Evolutionary conservation across 2,329 filamentous ascomycete species (phyloP).

Genomic region (Cladosporium sp.): DNA sequence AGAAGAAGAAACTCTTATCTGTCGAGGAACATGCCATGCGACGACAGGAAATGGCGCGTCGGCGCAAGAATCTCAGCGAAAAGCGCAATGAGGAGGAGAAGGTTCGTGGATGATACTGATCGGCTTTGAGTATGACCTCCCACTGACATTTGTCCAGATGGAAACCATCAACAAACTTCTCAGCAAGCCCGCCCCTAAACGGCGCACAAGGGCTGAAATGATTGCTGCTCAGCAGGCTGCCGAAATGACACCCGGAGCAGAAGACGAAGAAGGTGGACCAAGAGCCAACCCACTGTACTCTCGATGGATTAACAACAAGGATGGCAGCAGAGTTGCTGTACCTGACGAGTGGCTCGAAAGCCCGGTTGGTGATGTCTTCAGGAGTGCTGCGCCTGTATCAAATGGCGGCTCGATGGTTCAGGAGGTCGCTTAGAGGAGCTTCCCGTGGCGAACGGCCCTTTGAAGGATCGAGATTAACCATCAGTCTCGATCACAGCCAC

Average conservation of each 20-base stretch:
- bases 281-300: conserved; percentile 60
- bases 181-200: conserved; percentile 79
- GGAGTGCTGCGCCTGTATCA: conserved; percentile 12
- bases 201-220: conserved; percentile 50
- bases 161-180: conserved; percentile 89
- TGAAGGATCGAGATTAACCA: no score
- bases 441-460: background rate
- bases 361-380: conserved; percentile 63
- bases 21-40: conserved; percentile 73
- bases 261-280: conserved; percentile 31
- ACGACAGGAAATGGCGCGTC: conserved; percentile 70
- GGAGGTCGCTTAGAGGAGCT: conserved; percentile 23
- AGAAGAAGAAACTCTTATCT: conserved; percentile 70
- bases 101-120: conserved; percentile 43
- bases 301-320: conserved; percentile 67
- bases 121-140: background rate
- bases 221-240: conserved; percentile 42
- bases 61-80: conserved; percentile 72
- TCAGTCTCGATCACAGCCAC: no score
- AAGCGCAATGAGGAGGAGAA: conserved; percentile 80
- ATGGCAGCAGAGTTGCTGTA: conserved; percentile 63
- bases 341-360: conserved; percentile 67
- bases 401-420: conserved; percentile 24
- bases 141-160: conserved; percentile 56
- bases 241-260: conserved; percentile 53